Conservation (phyloP, 2,329 filamentous ascomycete species). For the Aspergillus amoenus region DNA sequence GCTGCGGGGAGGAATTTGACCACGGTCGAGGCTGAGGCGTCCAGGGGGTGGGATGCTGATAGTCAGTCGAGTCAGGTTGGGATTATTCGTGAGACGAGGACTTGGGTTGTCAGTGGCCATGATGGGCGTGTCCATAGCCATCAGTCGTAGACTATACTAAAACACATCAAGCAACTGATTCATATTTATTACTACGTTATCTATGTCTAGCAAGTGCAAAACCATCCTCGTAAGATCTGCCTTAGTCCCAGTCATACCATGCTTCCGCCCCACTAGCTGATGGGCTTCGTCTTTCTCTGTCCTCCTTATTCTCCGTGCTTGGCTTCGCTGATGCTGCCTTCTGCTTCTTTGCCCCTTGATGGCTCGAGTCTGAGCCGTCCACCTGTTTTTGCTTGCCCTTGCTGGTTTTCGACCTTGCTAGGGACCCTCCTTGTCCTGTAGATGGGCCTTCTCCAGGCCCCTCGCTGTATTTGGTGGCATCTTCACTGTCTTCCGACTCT, state of each 20-base stretch:
- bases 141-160: too few species aligned
- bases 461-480: background rate
- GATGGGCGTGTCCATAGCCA: background rate
- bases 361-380: background rate
- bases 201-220: too few species aligned
- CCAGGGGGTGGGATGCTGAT: conserved; percentile 13
- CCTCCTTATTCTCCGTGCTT: background rate
- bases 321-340: background rate
- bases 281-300: too few species aligned
- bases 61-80: conserved; percentile 19
- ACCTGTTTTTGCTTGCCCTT: background rate
- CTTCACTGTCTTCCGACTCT: background rate
- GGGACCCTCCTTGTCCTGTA: background rate
- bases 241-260: too few species aligned
- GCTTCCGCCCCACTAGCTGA: too few species aligned
- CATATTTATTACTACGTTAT: too few species aligned
- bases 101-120: conserved; percentile 8
- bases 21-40: background rate
- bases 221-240: too few species aligned
- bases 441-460: background rate
- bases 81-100: conserved; percentile 17
- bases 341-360: background rate
- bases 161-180: too few species aligned
- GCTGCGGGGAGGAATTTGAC: background rate
- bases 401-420: background rate